These are phyloP conservation scores for Lipomyces starkeyi DNA, from an alignment of 805 yeast genomes.

Conservation along the genomic window DNA sequence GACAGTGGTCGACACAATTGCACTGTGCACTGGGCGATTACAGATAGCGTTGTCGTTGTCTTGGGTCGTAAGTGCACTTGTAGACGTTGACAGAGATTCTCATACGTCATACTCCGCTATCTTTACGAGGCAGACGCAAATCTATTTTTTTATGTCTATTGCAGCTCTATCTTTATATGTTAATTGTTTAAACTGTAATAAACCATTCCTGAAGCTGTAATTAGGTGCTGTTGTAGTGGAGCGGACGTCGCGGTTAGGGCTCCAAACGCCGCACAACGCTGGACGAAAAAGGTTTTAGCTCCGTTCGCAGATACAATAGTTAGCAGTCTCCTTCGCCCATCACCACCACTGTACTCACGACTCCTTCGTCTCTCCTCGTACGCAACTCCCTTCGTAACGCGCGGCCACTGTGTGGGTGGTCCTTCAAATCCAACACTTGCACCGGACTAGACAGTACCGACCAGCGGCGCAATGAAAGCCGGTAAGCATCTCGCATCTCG, in stretches of 20 bases:
- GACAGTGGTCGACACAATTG: no score
- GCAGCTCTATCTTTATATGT: neutral
- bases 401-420: neutral
- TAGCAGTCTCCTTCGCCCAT: neutral
- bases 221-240: neutral
- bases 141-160: no score
- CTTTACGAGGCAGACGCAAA: no score
- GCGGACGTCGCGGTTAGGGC: neutral
- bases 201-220: neutral
- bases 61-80: no score
- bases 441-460: neutral
- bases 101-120: no score
- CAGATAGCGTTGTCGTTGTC: no score
- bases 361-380: neutral
- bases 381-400: neutral
- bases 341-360: neutral
- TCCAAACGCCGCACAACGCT: neutral
- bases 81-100: no score
- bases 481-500: constrained; percentile 17
- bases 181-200: neutral
- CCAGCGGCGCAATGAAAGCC: constrained; percentile 21
- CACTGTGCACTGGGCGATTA: no score
- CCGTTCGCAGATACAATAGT: neutral
- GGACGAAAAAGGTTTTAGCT: neutral
- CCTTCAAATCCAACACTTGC: neutral